Evolutionary conservation across 1,284 basidiomycete genomes (phyloP), one percentile per base, ranked within the genome.

Genomic region (Ustilago curta): DNA sequence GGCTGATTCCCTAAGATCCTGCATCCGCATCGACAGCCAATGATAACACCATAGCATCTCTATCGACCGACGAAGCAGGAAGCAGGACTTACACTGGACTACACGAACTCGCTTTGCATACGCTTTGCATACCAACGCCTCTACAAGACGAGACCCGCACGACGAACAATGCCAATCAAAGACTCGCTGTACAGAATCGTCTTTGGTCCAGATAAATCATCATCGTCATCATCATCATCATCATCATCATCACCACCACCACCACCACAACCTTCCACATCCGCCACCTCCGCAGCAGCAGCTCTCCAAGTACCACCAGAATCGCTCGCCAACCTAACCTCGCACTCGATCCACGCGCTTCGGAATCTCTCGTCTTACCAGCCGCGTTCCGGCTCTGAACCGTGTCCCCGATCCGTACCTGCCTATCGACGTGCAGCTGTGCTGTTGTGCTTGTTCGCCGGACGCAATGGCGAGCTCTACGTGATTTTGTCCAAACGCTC

Each of bases 341-440:
- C 61, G 16, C 71, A 68, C 39, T 74, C 71, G 11, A 55, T 74
- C 16, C 54, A 70, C 12, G 75, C 79, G 1, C 61, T 82, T 7
- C 52, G 60, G n/a, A 76, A 65, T 31, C 54, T 82, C 25, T 47
- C 37, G 25, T 35, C 50, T n/a, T 69, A 78, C 58, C 23, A 7
- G 12, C 76, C 72, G 0, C 50, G 25, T 4, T 59, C 70, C 1
- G 58, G 51, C 2, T 63, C 61, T 4, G 81, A 83, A 42, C 80
- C 78, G 3, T 83, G 81, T 59, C 71, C 81, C 0, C 19, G 52
- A 1, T 55, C 54, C 0, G 63, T 84, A 1, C 81, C 81, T 7
- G 82, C 82, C 1, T 84, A 78, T 37, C 74, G 82, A 9, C 62
- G 81, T 6, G 82, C 82, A 0, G 82, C 81, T 19, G 81, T 84